Conservation (phyloP, 1,284 basidiomycete species). For the Pholiota adiposa region DNA sequence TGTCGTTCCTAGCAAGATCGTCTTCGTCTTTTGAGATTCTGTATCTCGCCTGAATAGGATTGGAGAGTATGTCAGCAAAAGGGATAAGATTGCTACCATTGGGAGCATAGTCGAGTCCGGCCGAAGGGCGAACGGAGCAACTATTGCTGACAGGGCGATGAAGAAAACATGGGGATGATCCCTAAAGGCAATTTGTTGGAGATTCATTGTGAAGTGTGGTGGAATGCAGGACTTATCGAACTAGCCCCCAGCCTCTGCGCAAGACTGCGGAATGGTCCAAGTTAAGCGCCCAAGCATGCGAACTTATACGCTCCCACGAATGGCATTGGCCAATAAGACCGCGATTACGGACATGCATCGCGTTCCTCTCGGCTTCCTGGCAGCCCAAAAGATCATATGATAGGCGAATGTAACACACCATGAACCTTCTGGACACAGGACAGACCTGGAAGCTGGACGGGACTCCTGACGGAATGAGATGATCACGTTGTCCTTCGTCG, state of each 20-base stretch:
- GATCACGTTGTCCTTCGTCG: background rate
- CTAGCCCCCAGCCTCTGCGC: conserved; percentile 12
- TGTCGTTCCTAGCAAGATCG: conserved; percentile 41
- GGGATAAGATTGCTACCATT: conserved; percentile 48
- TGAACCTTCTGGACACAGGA: background rate
- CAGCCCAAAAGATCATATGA: background rate
- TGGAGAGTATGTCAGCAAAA: conserved; percentile 53
- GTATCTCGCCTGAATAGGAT: conserved; percentile 41
- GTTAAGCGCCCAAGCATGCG: conserved; percentile 18
- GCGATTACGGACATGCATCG: too few relatives aligned
- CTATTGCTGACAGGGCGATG: conserved; percentile 34
- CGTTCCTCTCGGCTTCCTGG: too few relatives aligned
- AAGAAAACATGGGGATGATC: conserved; percentile 43
- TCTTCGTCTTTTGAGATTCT: conserved; percentile 33
- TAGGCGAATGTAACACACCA: background rate
- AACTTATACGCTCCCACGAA: background rate
- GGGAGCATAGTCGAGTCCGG: conserved; percentile 57
- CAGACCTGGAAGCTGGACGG: background rate
- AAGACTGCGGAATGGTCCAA: conserved; percentile 20
- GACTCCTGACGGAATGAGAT: background rate
- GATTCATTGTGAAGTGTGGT: conserved; percentile 21
- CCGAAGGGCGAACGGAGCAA: conserved; percentile 51
- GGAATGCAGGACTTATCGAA: conserved; percentile 17
- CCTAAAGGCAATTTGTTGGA: conserved; percentile 36
- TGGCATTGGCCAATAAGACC: too few relatives aligned